Evolutionary conservation across 441 rosid genomes (phyloP).

Genomic region (Corymbia calophylla): DNA sequence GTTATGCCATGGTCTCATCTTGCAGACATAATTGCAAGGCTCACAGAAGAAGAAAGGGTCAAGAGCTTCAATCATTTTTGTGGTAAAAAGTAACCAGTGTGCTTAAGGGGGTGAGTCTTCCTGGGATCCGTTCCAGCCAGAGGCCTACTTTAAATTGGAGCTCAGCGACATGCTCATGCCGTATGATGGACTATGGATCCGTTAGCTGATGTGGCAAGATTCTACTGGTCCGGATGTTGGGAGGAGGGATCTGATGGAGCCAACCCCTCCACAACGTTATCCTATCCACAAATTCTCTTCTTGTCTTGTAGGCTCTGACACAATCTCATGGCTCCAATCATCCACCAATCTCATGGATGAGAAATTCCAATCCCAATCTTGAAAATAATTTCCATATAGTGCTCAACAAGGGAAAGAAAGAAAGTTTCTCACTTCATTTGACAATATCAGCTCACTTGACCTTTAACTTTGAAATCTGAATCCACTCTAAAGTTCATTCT

Average conservation of each 20-base stretch:
- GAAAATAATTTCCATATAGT: not conserved
- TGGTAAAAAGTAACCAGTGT: not conserved
- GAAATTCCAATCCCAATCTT: not conserved
- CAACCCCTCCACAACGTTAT: constrained; percentile 23
- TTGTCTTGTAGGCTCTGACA: constrained; percentile 3
- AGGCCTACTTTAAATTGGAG: not conserved
- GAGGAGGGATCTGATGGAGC: not conserved
- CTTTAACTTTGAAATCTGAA: not conserved
- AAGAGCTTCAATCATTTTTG: not conserved
- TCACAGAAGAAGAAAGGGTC: not conserved
- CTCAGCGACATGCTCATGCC: not conserved
- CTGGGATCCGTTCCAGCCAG: not conserved
- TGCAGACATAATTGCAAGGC: not conserved
- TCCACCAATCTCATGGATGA: not conserved
- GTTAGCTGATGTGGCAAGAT: constrained; percentile 5
- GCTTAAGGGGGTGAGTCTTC: not conserved
- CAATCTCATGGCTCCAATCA: constrained; percentile 19
- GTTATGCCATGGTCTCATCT: not conserved
- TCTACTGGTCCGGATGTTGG: not conserved
- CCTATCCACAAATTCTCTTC: constrained; percentile 34
- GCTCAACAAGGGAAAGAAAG: not conserved
- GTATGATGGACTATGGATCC: not conserved
- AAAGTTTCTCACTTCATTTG: not conserved
- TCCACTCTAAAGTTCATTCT: not conserved
- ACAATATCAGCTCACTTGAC: not conserved